phyloP scores from a whole-genome alignment of 306 rosid genomes.

The Cicer chorassanicum region DNA sequence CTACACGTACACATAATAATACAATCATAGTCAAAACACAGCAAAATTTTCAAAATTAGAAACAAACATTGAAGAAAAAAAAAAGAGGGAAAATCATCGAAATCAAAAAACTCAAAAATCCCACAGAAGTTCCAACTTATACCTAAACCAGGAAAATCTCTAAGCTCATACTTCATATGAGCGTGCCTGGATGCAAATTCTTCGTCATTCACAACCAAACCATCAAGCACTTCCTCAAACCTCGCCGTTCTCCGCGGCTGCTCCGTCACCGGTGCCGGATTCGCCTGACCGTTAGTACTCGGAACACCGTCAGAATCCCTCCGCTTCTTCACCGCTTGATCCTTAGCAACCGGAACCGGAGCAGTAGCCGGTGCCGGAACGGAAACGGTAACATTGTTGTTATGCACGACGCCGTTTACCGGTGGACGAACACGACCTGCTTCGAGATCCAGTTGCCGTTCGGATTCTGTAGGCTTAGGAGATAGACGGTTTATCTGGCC shows the following conservation, averaged over 20 bases:
- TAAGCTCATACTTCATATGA: conserved; percentile 85
- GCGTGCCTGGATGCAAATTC: conserved; percentile 68
- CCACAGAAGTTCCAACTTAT: neutral
- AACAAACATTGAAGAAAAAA: neutral
- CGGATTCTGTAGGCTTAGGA: conserved; percentile 49
- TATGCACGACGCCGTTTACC: conserved; percentile 48
- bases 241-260: conserved; percentile 55
- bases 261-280: conserved; percentile 33
- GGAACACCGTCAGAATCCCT: conserved; percentile 71
- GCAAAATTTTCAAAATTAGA: conserved; percentile 28
- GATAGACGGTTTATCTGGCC: conserved; percentile 58
- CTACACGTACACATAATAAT: conserved; percentile 47
- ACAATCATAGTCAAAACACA: conserved; percentile 16
- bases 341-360: conserved; percentile 48
- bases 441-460: conserved; percentile 63
- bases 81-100: neutral
- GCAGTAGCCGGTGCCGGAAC: conserved; percentile 38
- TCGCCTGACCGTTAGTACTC: conserved; percentile 48
- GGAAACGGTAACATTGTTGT: conserved; percentile 40
- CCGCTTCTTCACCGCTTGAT: conserved; percentile 61
- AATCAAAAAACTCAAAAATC: conserved; percentile 3
- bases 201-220: conserved; percentile 66
- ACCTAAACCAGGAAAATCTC: conserved; percentile 97
- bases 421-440: conserved; percentile 56
- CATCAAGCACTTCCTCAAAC: conserved; percentile 72